A percentile compares a stretch with the other conserved stretches of the same genome.
Evolutionary conservation across 2,329 filamentous ascomycete genomes (phyloP).

Genomic region (Calonectria pteridis): DNA sequence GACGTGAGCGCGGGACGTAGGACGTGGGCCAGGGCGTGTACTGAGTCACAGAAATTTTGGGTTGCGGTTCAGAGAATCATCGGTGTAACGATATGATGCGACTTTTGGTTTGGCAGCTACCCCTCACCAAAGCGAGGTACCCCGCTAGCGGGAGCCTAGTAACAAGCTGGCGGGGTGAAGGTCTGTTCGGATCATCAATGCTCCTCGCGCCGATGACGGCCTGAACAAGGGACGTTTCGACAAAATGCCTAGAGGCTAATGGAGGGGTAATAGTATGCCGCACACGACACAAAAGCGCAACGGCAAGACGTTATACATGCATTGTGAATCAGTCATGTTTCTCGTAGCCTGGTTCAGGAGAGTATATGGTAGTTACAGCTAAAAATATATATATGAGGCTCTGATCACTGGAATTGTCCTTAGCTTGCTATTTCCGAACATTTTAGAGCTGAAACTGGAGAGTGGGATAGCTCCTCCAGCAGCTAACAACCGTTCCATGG

Average conservation of each 20-base stretch:
- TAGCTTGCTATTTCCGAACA: not conserved
- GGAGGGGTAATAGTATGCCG: not conserved
- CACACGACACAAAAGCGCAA: not conserved
- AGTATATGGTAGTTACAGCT: not conserved
- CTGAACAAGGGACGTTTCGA: not conserved
- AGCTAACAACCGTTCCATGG: not conserved
- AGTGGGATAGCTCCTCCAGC: not conserved
- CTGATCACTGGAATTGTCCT: not conserved
- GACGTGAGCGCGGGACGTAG: slow-evolving; percentile 31
- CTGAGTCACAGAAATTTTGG: slow-evolving; percentile 59
- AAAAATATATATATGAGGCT: not conserved
- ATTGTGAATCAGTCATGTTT: not conserved
- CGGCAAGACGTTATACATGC: not conserved
- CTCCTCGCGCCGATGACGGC: slow-evolving; percentile 35
- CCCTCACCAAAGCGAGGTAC: slow-evolving; percentile 26
- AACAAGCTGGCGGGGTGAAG: slow-evolving; percentile 41
- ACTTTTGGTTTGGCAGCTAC: not conserved
- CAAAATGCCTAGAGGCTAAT: not conserved
- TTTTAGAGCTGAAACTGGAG: not conserved
- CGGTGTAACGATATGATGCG: slow-evolving; percentile 13
- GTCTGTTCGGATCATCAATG: slow-evolving; percentile 47
- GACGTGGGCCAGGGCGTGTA: slow-evolving; percentile 36
- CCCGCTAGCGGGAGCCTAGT: slow-evolving; percentile 34
- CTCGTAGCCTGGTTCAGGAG: not conserved
- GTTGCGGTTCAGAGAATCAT: slow-evolving; percentile 30